These are phyloP conservation scores for Aureobasidium pullulans DNA, from an alignment of 2,329 filamentous ascomycete species.

Conservation along the genomic window DNA sequence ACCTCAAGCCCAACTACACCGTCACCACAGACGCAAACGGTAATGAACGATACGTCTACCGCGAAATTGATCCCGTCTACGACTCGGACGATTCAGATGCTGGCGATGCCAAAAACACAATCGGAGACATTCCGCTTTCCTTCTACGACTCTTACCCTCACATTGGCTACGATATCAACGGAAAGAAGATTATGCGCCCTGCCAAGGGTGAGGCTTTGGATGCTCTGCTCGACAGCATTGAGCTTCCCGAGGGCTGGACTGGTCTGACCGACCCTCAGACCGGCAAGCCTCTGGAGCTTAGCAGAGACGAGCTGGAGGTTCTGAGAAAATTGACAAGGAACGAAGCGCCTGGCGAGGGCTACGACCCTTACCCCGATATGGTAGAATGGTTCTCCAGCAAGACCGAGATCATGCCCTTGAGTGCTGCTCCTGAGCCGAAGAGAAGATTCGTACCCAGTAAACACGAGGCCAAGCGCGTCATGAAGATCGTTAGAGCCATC, in stretches of 20 bases:
- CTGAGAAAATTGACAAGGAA: conserved; percentile 83
- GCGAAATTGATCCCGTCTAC: conserved; percentile 88
- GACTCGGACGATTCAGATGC: conserved; percentile 92
- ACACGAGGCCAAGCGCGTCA: conserved; percentile 90
- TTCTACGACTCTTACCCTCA: conserved; percentile 98
- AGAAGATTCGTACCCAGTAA: conserved; percentile 92
- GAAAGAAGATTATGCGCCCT: conserved; percentile 94
- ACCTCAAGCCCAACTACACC: conserved; percentile 45
- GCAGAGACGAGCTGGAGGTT: conserved; percentile 79
- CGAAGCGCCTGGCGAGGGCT: conserved; percentile 77
- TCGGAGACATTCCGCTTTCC: conserved; percentile 85
- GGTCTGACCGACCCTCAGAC: conserved; percentile 90
- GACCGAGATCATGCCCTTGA: conserved; percentile 83
- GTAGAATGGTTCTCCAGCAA: conserved; percentile 91
- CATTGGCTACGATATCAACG: conserved; percentile 98
- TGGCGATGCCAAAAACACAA: conserved; percentile 74
- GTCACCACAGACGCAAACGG: conserved; percentile 80
- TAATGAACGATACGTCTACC: conserved; percentile 81
- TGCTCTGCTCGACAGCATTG: conserved; percentile 89
- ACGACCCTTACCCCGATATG: conserved; percentile 87
- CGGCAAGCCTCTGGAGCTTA: conserved; percentile 84
- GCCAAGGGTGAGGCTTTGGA: conserved; percentile 91
- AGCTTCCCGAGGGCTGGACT: conserved; percentile 95
- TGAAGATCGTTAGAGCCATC: conserved; percentile 96
- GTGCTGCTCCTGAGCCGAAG: conserved; percentile 91